phyloP scores from a whole-genome alignment of 352 stramenopile genomes.

The Phytophthora tubulina region DNA sequence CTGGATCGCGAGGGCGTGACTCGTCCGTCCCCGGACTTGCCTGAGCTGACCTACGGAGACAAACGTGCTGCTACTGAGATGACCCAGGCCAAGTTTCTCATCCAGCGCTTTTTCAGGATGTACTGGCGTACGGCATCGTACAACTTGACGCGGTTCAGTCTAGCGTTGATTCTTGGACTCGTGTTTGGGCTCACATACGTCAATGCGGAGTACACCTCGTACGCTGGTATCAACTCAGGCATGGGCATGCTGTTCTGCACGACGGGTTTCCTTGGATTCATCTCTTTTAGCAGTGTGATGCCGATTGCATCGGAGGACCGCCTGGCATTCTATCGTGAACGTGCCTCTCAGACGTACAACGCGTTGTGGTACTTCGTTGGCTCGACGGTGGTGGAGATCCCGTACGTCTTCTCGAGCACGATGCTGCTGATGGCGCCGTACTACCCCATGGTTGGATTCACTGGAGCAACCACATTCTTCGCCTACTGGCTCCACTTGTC shows the following conservation, averaged over 20 bases:
- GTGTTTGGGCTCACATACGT: constrained; percentile 38
- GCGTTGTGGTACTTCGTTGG: constrained; percentile 30
- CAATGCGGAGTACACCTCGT: constrained; percentile 31
- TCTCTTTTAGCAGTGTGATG: constrained; percentile 71
- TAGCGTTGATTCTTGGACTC: constrained; percentile 37
- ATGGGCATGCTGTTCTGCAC: constrained; percentile 73
- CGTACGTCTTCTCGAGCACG: constrained; percentile 55
- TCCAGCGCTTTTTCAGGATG: constrained; percentile 61
- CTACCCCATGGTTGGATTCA: constrained; percentile 32
- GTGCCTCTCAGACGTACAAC: constrained; percentile 63
- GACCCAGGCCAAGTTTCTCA: constrained; percentile 47
- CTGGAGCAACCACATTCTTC: constrained; percentile 10
- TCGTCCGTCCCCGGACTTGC: too few relatives aligned
- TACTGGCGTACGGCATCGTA: constrained; percentile 76
- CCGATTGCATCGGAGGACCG: constrained; percentile 76
- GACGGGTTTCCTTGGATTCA: constrained; percentile 73
- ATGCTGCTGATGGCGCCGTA: constrained; percentile 28
- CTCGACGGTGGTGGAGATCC: constrained; percentile 25
- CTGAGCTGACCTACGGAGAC: too few relatives aligned
- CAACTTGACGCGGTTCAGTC: constrained; percentile 50
- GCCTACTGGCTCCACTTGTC: constrained; percentile 23
- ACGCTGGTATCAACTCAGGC: constrained; percentile 39
- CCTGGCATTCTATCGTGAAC: constrained; percentile 90
- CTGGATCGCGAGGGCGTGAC: constrained; percentile 45
- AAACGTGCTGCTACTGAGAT: constrained; percentile 16